Base-by-base conservation (phyloP, 306 rosid species). In the Carpinus fangiana region DNA sequence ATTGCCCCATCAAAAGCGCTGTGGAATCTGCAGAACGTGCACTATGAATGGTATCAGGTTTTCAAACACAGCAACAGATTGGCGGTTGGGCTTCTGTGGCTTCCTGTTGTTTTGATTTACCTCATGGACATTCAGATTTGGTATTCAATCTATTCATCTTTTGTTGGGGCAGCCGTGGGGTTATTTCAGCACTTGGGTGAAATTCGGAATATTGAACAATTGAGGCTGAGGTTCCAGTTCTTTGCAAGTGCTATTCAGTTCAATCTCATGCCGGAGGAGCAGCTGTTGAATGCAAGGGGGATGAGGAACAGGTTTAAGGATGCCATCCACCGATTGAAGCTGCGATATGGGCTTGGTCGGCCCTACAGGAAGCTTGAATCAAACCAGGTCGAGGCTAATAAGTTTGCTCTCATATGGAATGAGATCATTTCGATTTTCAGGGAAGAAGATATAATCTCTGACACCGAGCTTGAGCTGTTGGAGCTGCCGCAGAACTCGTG, bases 191-290 rank as follows among this genome's bases (percentile, higher is more conserved):
- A 94, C 88, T 82, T 94, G 91, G 98, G 98, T 51, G 98, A 94
- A 89, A 94, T 94, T 77, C 90, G 98, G 72, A 92, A 94, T 80
- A 90, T 92, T 56, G 89, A 88, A 73, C 98, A 95, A 73, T 74
- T 95, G 86, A 90, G 92, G 81, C 76, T 95, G 75, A 91, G 98
- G 85, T 95, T 95, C 90, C 98, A 95, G 86, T 95, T 92, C 88
- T 95, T 92, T 80, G 98, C 98, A 3, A 87, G 95, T 78, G 97
- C 98, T 65, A 91, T 95, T 71, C 97, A 91, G 84, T 95, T 95
- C 76, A 95, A 95, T 89, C 97, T 95, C 80, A 92, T 92, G 98
- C 97, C 98, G 0, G 96, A 95, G 87, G 98, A 92, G 89, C 98
- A 90, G 72, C 86, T 91, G 83, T 76, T 95, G 71, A 87, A 90